Percentiles rank a stretch among this genome's conserved stretches.
Conservation (phyloP, 345 rosid species). For the Rhizophora mangle region DNA sequence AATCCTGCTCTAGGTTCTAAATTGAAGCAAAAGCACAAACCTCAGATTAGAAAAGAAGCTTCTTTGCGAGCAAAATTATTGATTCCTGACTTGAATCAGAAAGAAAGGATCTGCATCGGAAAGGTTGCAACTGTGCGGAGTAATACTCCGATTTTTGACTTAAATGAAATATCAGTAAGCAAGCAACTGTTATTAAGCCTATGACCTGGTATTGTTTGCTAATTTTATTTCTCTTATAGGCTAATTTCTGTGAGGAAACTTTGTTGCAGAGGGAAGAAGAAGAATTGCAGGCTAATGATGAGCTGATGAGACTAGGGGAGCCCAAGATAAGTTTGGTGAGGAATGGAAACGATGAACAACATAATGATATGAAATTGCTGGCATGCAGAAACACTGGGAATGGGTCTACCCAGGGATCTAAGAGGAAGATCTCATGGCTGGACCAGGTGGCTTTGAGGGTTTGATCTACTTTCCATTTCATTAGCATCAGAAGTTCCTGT, state of each 20-base stretch:
- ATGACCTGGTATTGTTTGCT: background rate
- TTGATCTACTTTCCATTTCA: conserved; percentile 23
- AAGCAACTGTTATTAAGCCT: background rate
- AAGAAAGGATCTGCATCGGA: conserved; percentile 31
- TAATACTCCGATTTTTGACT: conserved; percentile 59
- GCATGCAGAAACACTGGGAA: conserved; percentile 58
- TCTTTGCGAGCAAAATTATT: conserved; percentile 10
- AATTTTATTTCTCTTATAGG: conserved; percentile 1
- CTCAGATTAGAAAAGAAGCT: conserved; percentile 25
- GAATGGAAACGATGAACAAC: conserved; percentile 48
- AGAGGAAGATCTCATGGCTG: conserved; percentile 96
- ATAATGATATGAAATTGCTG: conserved; percentile 45
- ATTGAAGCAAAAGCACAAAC: conserved; percentile 40
- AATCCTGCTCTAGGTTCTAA: conserved; percentile 29
- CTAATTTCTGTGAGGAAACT: conserved; percentile 5
- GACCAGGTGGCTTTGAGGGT: conserved; percentile 88
- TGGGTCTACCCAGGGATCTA: conserved; percentile 50
- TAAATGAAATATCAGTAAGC: conserved; percentile 81
- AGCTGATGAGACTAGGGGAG: conserved; percentile 39
- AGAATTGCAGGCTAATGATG: conserved; percentile 43
- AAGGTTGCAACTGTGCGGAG: conserved; percentile 39
- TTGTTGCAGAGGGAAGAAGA: conserved; percentile 70
- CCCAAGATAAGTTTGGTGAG: conserved; percentile 31
- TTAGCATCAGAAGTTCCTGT: conserved; percentile 15
- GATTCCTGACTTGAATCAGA: conserved; percentile 33